phyloP scores from a whole-genome alignment of 2,329 filamentous ascomycete genomes.

The Cladosporium velox region DNA sequence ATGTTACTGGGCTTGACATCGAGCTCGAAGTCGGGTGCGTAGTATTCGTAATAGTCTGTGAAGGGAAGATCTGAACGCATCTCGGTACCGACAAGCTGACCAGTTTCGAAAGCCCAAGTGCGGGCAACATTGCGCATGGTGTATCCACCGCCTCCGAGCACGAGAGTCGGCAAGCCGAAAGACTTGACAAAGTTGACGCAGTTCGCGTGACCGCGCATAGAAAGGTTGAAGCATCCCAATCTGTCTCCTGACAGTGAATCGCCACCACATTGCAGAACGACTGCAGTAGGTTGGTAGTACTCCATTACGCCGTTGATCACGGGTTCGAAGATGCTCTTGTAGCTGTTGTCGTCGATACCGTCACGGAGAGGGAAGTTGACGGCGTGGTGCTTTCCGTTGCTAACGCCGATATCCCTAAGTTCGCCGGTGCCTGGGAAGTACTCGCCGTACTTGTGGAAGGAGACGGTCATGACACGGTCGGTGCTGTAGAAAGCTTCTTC shows the following conservation, averaged over 20 bases:
- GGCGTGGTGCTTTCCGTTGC: constrained; percentile 66
- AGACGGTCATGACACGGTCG: constrained; percentile 70
- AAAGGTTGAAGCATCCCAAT: constrained; percentile 69
- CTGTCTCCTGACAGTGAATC: constrained; percentile 68
- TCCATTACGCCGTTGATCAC: constrained; percentile 69
- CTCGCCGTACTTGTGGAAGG: constrained; percentile 73
- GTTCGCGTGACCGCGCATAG: constrained; percentile 70
- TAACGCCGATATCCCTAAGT: constrained; percentile 67
- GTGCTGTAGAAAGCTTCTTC: constrained; percentile 73
- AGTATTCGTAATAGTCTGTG: constrained; percentile 92
- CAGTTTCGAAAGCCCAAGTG: constrained; percentile 68
- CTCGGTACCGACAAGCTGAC: constrained; percentile 78
- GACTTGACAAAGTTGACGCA: constrained; percentile 70
- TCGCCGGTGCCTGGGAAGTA: constrained; percentile 72
- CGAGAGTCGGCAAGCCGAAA: constrained; percentile 65
- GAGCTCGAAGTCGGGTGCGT: constrained; percentile 69
- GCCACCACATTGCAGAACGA: constrained; percentile 69
- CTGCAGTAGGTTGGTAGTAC: constrained; percentile 66
- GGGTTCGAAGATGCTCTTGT: constrained; percentile 69
- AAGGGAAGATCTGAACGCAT: constrained; percentile 85
- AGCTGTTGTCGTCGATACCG: constrained; percentile 67
- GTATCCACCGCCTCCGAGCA: constrained; percentile 68
- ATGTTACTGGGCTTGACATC: constrained; percentile 71
- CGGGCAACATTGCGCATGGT: constrained; percentile 67
- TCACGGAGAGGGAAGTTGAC: constrained; percentile 71